Conservation (phyloP, 331 rosid genomes). For the Telfairia occidentalis region DNA sequence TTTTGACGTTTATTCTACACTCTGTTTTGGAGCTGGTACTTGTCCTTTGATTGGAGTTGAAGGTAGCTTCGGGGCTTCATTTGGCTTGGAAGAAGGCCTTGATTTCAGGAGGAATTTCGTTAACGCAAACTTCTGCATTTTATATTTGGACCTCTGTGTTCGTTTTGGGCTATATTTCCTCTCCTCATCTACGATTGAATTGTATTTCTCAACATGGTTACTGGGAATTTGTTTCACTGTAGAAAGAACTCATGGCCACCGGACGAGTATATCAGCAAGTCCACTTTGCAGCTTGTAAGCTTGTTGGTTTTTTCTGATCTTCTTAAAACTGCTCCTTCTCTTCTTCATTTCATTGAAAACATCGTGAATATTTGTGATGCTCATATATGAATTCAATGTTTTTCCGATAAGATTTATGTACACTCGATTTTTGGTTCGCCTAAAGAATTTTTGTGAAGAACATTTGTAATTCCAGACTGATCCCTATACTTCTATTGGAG, state of each 20-base stretch:
- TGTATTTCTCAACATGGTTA: conserved; percentile 38
- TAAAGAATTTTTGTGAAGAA: neutral
- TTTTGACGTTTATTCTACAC: neutral
- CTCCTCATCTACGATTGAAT: neutral
- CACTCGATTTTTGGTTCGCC: neutral
- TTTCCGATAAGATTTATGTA: neutral
- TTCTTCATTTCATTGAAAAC: neutral
- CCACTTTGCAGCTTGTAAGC: conserved; percentile 65
- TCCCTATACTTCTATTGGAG: neutral
- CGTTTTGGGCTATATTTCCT: neutral
- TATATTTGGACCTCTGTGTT: neutral
- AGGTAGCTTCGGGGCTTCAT: conserved; percentile 8
- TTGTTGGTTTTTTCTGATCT: neutral
- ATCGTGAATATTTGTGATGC: neutral
- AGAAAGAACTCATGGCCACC: conserved; percentile 97
- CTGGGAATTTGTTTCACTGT: conserved; percentile 54
- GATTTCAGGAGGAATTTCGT: conserved; percentile 5
- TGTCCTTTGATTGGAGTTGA: conserved; percentile 14
- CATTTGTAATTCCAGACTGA: neutral
- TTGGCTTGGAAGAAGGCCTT: conserved; percentile 2
- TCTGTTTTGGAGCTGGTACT: neutral
- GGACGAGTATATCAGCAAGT: conserved; percentile 63
- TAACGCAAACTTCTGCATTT: conserved; percentile 7
- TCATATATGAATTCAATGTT: neutral
- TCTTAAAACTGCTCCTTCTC: neutral